phyloP scores from a whole-genome alignment of 176 grass and related monocot species.

The Rhipidocladum racemiflorum region DNA sequence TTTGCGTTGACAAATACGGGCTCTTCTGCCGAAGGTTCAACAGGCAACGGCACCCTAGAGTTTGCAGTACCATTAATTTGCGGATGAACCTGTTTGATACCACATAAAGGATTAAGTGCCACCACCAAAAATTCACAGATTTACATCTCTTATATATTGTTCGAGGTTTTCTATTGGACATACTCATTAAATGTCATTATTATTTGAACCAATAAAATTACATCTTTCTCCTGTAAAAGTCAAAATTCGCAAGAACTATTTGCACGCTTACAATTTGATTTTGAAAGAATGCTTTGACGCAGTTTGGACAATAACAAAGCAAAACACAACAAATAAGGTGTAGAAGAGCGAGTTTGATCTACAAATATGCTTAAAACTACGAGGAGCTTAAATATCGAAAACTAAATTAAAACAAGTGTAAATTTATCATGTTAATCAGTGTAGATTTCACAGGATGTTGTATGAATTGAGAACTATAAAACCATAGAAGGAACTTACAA shows the following conservation, averaged over 20 bases:
- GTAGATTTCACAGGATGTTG: not conserved
- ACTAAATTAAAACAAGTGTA: not conserved
- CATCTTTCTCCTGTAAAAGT: conserved; percentile 4
- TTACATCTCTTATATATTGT: not conserved
- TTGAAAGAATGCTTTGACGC: not conserved
- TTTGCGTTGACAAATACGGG: conserved; percentile 96
- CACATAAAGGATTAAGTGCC: not conserved
- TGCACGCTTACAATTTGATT: not conserved
- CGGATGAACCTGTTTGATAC: conserved; percentile 46
- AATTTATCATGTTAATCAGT: not conserved
- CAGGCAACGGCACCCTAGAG: conserved; percentile 51
- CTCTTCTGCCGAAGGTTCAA: conserved; percentile 67
- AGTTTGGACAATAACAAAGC: not conserved
- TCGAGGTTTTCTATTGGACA: not conserved
- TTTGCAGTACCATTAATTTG: conserved; percentile 38
- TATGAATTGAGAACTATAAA: conserved; percentile 1
- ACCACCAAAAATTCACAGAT: not conserved
- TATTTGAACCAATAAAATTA: not conserved
- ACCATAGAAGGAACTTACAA: conserved; percentile 36
- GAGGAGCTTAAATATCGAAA: not conserved
- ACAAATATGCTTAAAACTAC: not conserved
- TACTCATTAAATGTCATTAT: not conserved
- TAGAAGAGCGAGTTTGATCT: not conserved
- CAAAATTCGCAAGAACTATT: not conserved
- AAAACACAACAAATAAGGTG: not conserved